phyloP scores from a whole-genome alignment of 2,329 filamentous ascomycete species.

The Zymoseptoria pseudotritici region DNA sequence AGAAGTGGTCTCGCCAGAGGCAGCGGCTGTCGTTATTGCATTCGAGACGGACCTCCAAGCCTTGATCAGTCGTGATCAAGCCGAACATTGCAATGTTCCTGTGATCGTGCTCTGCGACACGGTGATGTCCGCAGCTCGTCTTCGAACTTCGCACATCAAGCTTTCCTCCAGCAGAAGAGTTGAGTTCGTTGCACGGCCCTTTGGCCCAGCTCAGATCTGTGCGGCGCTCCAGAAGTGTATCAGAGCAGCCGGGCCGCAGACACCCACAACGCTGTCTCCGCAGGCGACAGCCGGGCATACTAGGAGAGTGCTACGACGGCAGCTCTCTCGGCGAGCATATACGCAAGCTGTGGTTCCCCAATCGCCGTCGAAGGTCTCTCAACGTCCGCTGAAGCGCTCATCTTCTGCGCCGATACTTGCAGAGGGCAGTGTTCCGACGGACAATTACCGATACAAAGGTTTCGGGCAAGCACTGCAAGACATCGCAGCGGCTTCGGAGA shows the following conservation, averaged over 20 bases:
- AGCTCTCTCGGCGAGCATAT: background rate
- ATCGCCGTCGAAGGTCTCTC: background rate
- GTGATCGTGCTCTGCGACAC: conserved; percentile 2
- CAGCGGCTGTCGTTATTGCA: background rate
- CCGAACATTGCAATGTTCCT: background rate
- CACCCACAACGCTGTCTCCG: background rate
- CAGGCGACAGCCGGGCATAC: background rate
- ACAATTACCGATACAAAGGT: background rate
- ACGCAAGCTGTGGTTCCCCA: background rate
- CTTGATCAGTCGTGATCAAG: background rate
- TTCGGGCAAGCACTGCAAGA: background rate
- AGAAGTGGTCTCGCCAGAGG: background rate
- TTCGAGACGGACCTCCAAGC: background rate
- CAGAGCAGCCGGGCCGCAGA: background rate
- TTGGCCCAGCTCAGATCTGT: conserved; percentile 4
- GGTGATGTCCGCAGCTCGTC: conserved; percentile 1
- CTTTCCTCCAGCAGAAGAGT: background rate
- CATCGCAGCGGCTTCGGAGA: background rate
- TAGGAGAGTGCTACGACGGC: background rate
- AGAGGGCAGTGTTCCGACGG: background rate
- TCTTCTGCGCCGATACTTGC: background rate
- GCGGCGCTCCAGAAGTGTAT: conserved; percentile 3
- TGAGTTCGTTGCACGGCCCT: conserved; percentile 4
- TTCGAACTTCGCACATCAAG: background rate
- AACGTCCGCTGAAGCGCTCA: background rate